Evolutionary conservation across 805 yeast species (phyloP), one percentile per base, ranked within the genome.

Genomic region (Candida loeiensis): DNA sequence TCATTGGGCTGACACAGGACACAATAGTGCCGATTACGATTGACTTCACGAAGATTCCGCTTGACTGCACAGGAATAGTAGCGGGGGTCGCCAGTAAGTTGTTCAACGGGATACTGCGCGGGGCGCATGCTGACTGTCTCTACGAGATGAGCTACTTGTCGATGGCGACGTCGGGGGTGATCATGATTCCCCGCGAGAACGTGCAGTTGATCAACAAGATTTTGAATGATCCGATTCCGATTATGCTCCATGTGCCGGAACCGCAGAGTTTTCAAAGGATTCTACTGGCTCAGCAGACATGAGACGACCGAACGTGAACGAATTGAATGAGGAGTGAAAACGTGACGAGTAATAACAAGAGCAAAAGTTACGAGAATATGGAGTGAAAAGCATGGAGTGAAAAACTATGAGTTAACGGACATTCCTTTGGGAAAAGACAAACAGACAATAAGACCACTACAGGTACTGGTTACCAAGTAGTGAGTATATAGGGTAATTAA

Each of bases 11-110:
- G 3, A 59, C 72, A 14, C 73, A 71, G 46, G 86, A 81, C 50
- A 62, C 64, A 27, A 70, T 79, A 36, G 63, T 72, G n/a, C 85
- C 86, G 0, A 61, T 80, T 4, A 62, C 72, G 1, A 71, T 81
- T 15, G 80, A 80, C 52, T 66, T 80, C 43, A 61, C 70, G 11
- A 58, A 61, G 20, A 53, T 80, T 17, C 85, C 85, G 0, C 56
- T 76, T 13, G 80, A 80, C 54, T 64, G 78, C 6, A 77, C 80
- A 16, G 87, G 87, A 29, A 78, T 81, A 36, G 85, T 80, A 2
- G 79, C 85, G 0, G 83, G 84, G 1, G 68, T 81, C 16, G 84
- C 86, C 0, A 61, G 75, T 28, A 67, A 63, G 40, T 55, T 80
- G 17, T 50, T 73, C 15, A 62, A 58, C 30, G 68, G 65, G 4